A percentile compares a stretch with the other conserved stretches of the same genome.
phyloP scores from a whole-genome alignment of 225 moss, liverwort and hornwort species.

The Antitrichia curtipendula region DNA sequence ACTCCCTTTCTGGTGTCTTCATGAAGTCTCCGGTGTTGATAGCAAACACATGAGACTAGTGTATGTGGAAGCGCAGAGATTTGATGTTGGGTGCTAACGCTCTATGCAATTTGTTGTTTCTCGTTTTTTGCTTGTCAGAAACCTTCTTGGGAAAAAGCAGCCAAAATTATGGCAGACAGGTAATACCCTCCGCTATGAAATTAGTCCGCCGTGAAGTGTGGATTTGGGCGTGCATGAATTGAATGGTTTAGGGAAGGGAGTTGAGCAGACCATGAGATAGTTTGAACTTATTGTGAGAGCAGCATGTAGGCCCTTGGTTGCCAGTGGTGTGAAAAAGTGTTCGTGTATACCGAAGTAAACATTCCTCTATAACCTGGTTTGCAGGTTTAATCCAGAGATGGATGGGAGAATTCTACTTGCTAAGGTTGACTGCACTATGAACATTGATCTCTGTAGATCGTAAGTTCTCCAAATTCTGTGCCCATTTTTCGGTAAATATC shows the following conservation, averaged over 20 bases:
- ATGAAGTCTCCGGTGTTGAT: not conserved
- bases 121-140: slow-evolving; percentile 10
- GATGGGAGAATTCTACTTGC: slow-evolving; percentile 70
- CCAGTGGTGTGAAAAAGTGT: not conserved
- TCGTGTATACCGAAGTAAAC: not conserved
- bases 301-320: not conserved
- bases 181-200: not conserved
- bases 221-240: not conserved
- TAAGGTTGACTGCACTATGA: slow-evolving; percentile 60
- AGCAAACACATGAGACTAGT: not conserved
- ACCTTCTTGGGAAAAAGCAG: slow-evolving; percentile 79
- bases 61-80: not conserved
- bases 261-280: not conserved
- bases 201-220: not conserved
- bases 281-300: not conserved
- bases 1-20: not conserved
- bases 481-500: not conserved
- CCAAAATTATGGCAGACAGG: slow-evolving; percentile 61
- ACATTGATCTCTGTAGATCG: slow-evolving; percentile 48
- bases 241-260: not conserved
- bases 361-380: not conserved
- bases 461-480: slow-evolving; percentile 6
- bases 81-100: not conserved
- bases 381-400: slow-evolving; percentile 64
- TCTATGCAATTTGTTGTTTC: not conserved